Evolutionary conservation across 345 rosid species (phyloP), one percentile per base, ranked within the genome.

Genomic region (Nasturtium officinale): DNA sequence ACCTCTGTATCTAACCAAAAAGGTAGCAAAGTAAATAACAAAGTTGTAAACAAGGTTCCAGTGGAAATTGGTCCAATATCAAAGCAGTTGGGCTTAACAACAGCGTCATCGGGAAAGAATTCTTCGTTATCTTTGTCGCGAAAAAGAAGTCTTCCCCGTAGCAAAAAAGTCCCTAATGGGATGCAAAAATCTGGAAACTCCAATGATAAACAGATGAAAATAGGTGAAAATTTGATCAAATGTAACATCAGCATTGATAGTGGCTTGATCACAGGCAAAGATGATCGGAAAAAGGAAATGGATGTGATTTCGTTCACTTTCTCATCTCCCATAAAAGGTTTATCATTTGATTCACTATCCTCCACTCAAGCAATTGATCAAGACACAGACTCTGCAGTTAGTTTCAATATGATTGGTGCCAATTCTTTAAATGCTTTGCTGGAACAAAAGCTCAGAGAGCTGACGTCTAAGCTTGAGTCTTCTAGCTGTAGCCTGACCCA

Each of bases 261-360:
- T 61, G 60, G 64, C 50, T 43, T 55, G 78, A 83, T 73, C 35
- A 17, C 42, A 59, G 72, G 60, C 3, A 25, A 40, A 55, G 82
- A 80, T 76, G 79, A 78, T 70, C 65, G 67, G 50, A 81, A 86
- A 74, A 79, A 76, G 37, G 81, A 84, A 60, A 82, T 75, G 81
- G 94, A 93, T 81, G 85, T 93, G 68, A 84, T 93, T 84, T 93
- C 97, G 17, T 93, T 93, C 80, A 90, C 92, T 9, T 93, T 93
- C 67, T 81, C 93, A 5, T 86, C 98, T 50, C 96, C 97, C 28
- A 80, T 90, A 28, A 84, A 74, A 75, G 82, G 83, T 72, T 56
- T 83, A 52, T 56, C 63, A 43, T 69, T 69, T 77, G 78, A 74
- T 61, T 25, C 81, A 3, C 78, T 71, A 71, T 61, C 79, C 33